Evolutionary conservation across 1,284 basidiomycete genomes (phyloP), one percentile per base, ranked within the genome.

Genomic region (Papiliotrema fonsecae): DNA sequence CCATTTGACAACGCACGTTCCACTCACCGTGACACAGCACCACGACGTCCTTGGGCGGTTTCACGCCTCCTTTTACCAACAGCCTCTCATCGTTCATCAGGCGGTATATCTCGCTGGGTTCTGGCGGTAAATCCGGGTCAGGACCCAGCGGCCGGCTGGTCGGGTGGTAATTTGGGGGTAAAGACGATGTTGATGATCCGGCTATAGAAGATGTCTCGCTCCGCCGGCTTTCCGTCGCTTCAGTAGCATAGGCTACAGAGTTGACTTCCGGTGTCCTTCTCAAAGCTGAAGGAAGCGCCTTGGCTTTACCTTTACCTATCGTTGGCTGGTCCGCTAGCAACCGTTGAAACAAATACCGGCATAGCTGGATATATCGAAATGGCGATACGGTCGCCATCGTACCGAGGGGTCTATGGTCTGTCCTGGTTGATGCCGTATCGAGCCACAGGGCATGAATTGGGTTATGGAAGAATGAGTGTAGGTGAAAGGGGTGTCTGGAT

Each of bases 21-120:
- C 24, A 72, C 82, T 68, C 67, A 90, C 92, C 92, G 74, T 98
- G 94, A 64, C 91, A 97, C 14, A 98, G 79, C 0, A 96, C 91
- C 55, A 98, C 87, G 3, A 92, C 90, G 70, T 90, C 83, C 13
- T 88, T 80, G 0, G 94, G 94, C 6, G 79, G 79, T 50, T 88
- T 79, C 22, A 89, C 62, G 2, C 86, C 48, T 3, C 64, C 62
- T 9, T 56, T 87, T 51, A 88, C 80, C 60, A 81, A 85, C 19
- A 93, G 76, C 0, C 80, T 77, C 7, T 88, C 86, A 59, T 85
- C 82, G 47, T 76, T 75, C 65, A 93, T 81, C 16, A 92, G 77
- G 39, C 78, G 77, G 67, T 88, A 86, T 6, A 93, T 87, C 43
- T 69, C 67, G 16, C 42, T 59, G 21, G 59, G 55, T 51, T 67